A percentile compares a stretch with the other conserved stretches of the same genome.
Conservation (phyloP, 108 stramenopile genomes). For the Nitzschia sp. region DNA sequence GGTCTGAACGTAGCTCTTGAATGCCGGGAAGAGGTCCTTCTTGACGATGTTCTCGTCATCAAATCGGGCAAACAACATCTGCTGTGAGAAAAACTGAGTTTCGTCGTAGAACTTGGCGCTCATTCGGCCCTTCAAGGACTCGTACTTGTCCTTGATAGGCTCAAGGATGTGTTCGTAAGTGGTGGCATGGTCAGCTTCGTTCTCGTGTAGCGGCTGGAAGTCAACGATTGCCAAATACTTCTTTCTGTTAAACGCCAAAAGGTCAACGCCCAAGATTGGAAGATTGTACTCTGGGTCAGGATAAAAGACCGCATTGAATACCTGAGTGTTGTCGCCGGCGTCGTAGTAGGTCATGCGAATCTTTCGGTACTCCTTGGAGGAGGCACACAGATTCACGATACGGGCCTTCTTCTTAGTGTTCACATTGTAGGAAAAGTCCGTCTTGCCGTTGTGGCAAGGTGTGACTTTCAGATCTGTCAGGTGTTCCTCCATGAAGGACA, state of each 20-base stretch:
- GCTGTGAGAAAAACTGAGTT: conserved; percentile 90
- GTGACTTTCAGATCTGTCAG: conserved; percentile 69
- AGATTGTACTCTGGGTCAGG: conserved; percentile 89
- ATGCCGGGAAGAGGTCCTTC: conserved; percentile 85
- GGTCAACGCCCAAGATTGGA: conserved; percentile 92
- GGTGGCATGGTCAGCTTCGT: conserved; percentile 70
- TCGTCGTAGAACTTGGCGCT: conserved; percentile 93
- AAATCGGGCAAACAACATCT: conserved; percentile 93
- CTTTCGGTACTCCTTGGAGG: conserved; percentile 83
- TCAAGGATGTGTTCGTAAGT: conserved; percentile 70
- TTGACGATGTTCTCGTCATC: conserved; percentile 74
- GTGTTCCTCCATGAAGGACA: conserved; percentile 74
- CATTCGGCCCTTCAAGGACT: conserved; percentile 86
- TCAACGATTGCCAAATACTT: conserved; percentile 93
- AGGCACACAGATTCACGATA: conserved; percentile 76
- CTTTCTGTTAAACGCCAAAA: conserved; percentile 88
- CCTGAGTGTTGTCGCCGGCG: conserved; percentile 91
- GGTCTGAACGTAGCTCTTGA: conserved; percentile 71
- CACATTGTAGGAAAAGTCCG: conserved; percentile 74
- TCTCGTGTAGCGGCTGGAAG: conserved; percentile 90
- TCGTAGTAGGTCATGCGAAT: conserved; percentile 97
- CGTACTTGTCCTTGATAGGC: conserved; percentile 87
- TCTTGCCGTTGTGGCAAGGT: conserved; percentile 55
- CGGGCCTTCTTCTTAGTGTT: conserved; percentile 79
- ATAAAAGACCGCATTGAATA: conserved; percentile 95